These are phyloP conservation scores for Erigeron canadensis DNA, from an alignment of 129 eudicot species.

Conservation along the genomic window DNA sequence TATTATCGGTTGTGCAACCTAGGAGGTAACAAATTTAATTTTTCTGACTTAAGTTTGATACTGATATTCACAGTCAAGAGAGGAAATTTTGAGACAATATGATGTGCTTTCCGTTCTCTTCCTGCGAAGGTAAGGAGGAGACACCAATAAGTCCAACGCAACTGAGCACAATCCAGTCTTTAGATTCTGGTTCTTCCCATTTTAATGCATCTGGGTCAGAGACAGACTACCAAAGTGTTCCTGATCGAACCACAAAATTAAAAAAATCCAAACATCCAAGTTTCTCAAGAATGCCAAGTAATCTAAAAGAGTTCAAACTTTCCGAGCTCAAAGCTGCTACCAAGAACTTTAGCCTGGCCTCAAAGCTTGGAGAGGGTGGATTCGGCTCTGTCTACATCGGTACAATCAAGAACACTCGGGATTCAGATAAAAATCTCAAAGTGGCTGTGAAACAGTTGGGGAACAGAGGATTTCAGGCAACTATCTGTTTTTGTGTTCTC, in stretches of 20 bases:
- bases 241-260: conserved; percentile 59
- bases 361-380: conserved; percentile 97
- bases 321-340: conserved; percentile 75
- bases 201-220: conserved; percentile 59
- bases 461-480: conserved; percentile 86
- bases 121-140: conserved; percentile 55
- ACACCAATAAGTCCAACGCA: conserved; percentile 34
- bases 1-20: background rate
- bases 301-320: conserved; percentile 65
- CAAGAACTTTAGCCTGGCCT: conserved; percentile 60
- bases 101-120: conserved; percentile 62
- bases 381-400: conserved; percentile 86
- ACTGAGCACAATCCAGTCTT: conserved; percentile 41
- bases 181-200: conserved; percentile 48
- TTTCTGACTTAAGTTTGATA: conserved; percentile 17
- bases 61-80: conserved; percentile 10
- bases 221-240: conserved; percentile 44
- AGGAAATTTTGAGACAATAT: conserved; percentile 31
- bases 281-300: conserved; percentile 59
- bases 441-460: conserved; percentile 93
- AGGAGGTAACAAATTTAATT: background rate
- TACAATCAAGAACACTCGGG: conserved; percentile 47
- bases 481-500: background rate
- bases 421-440: conserved; percentile 43
- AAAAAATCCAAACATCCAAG: conserved; percentile 42